Evolutionary conservation across 768 basidiomycete species (phyloP).

Genomic region (Coprinellus aureogranulatus): DNA sequence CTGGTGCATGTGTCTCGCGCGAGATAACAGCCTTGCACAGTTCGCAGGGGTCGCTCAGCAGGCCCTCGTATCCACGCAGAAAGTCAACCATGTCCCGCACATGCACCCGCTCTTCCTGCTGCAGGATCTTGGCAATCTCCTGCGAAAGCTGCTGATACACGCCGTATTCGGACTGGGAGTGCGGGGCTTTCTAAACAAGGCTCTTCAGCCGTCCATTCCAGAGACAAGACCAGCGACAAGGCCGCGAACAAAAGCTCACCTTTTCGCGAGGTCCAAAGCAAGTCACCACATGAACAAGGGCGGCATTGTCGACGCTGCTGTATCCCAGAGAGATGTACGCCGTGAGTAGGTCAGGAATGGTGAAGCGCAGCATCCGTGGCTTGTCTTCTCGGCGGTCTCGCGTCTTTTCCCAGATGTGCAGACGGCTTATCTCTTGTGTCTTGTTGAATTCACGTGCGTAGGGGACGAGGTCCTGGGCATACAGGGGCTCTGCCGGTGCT

Average conservation of each 20-base stretch:
- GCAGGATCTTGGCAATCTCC: conserved; percentile 59
- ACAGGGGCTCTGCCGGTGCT: conserved; percentile 36
- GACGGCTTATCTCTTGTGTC: conserved; percentile 29
- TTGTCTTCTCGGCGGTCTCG: conserved; percentile 20
- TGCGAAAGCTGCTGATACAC: conserved; percentile 68
- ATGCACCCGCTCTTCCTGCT: conserved; percentile 50
- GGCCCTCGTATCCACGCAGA: conserved; percentile 52
- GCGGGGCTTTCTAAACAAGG: conserved; percentile 53
- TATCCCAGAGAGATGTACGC: conserved; percentile 58
- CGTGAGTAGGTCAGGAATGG: conserved; percentile 62
- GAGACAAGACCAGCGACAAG: background rate
- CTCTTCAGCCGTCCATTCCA: conserved; percentile 3
- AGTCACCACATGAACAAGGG: conserved; percentile 62
- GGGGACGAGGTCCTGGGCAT: conserved; percentile 42
- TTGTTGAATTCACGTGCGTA: conserved; percentile 63
- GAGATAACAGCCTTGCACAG: conserved; percentile 66
- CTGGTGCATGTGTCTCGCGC: conserved; percentile 68
- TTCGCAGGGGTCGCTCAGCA: conserved; percentile 62
- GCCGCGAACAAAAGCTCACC: conserved; percentile 33
- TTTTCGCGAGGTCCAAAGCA: conserved; percentile 73
- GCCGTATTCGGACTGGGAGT: conserved; percentile 65
- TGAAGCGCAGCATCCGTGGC: conserved; percentile 53
- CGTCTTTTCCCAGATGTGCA: conserved; percentile 55
- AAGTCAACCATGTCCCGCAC: conserved; percentile 55
- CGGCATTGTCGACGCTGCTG: conserved; percentile 25